phyloP scores from a whole-genome alignment of 2,329 filamentous ascomycete genomes.

The Pseudogymnoascus sp. region DNA sequence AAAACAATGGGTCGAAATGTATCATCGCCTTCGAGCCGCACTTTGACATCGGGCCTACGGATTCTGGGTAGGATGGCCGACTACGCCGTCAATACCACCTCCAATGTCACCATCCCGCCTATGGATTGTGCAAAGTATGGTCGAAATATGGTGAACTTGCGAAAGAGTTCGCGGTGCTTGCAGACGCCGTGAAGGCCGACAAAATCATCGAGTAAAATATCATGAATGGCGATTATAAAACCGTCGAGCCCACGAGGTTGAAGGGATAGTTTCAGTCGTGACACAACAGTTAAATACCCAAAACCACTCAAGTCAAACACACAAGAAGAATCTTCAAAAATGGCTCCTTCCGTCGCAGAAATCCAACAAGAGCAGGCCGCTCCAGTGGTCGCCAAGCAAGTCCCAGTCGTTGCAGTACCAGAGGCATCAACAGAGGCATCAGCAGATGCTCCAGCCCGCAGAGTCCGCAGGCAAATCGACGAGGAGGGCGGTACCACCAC shows the following conservation, averaged over 20 bases:
- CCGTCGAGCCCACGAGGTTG: not conserved
- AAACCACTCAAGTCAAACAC: not conserved
- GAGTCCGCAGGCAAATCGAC: slow-evolving; percentile 19
- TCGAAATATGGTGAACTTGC: slow-evolving; percentile 1
- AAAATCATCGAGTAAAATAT: not conserved
- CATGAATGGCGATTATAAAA: slow-evolving; percentile 1
- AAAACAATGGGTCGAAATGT: not conserved
- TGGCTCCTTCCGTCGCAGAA: slow-evolving; percentile 5
- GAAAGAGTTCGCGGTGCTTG: not conserved
- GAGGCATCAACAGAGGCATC: not conserved
- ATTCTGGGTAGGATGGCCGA: not conserved
- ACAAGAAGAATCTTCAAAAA: not conserved
- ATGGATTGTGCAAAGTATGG: not conserved
- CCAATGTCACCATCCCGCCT: not conserved
- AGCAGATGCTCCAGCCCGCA: slow-evolving; percentile 3
- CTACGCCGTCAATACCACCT: not conserved
- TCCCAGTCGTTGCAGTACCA: not conserved
- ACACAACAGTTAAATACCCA: slow-evolving; percentile 2
- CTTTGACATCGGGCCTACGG: not conserved
- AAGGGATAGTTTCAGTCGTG: not conserved
- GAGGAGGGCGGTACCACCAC: slow-evolving; percentile 19
- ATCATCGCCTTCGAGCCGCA: not conserved
- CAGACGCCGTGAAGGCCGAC: not conserved
- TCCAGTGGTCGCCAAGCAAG: not conserved
- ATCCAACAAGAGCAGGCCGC: slow-evolving; percentile 3